phyloP scores from a whole-genome alignment of 2,329 filamentous ascomycete species.

The Colletotrichum sp. region DNA sequence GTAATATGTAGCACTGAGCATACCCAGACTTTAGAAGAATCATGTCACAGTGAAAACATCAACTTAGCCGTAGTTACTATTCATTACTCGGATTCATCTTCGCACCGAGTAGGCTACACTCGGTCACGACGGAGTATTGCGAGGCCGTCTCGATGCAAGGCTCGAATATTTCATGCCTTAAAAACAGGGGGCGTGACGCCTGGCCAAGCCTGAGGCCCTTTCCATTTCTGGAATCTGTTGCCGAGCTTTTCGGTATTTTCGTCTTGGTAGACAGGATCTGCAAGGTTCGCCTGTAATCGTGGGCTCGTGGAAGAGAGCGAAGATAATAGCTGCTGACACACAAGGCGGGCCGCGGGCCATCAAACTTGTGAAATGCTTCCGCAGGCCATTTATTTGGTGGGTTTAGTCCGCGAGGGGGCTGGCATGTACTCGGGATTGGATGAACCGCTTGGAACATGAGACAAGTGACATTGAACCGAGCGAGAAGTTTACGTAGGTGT shows the following conservation, averaged over 20 bases:
- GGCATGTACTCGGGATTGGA: neutral
- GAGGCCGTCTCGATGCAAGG: neutral
- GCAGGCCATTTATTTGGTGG: neutral
- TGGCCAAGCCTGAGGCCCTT: neutral
- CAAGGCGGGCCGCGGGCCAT: neutral
- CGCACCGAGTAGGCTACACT: neutral
- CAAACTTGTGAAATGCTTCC: neutral
- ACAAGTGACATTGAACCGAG: neutral
- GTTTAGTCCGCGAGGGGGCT: neutral
- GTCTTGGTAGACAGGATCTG: neutral
- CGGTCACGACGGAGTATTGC: neutral
- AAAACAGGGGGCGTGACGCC: accelerated
- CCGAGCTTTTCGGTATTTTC: neutral
- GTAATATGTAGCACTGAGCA: neutral
- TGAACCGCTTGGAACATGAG: neutral
- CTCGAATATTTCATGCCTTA: neutral
- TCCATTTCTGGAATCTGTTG: neutral
- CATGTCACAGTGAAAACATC: neutral
- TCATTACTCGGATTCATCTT: neutral
- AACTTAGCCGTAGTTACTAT: neutral
- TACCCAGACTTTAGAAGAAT: accelerated
- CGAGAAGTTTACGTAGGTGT: neutral
- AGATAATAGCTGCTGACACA: neutral
- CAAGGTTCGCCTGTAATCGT: neutral
- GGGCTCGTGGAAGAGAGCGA: neutral